Conservation (phyloP, 306 rosid species). For the Prunus mira region DNA sequence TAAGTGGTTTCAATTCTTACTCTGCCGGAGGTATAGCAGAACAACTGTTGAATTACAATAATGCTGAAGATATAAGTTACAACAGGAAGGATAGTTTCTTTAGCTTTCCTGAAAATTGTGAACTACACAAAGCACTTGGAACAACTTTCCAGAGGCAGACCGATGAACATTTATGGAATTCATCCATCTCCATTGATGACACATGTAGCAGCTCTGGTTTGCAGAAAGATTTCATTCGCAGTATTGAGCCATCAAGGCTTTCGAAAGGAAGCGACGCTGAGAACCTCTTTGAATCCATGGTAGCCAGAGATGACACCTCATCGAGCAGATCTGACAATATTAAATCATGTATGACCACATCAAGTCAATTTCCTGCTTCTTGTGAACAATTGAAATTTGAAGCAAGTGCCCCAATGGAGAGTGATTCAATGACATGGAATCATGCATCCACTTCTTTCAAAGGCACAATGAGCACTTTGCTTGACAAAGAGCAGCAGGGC, state of each 20-base stretch:
- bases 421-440: constrained; percentile 26
- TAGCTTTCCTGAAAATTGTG: constrained; percentile 47
- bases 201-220: constrained; percentile 36
- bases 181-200: constrained; percentile 32
- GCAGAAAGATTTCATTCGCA: constrained; percentile 28
- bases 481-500: constrained; percentile 28
- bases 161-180: constrained; percentile 24
- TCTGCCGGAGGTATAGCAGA: constrained; percentile 24
- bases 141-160: constrained; percentile 29
- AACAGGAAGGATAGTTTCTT: constrained; percentile 26
- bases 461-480: constrained; percentile 30
- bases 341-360: constrained; percentile 24
- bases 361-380: constrained; percentile 27
- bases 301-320: constrained; percentile 41
- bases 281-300: constrained; percentile 40
- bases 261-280: constrained; percentile 31
- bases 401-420: constrained; percentile 21
- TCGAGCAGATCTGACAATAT: constrained; percentile 34
- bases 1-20: constrained; percentile 25
- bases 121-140: constrained; percentile 61
- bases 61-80: constrained; percentile 14
- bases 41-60: constrained; percentile 31
- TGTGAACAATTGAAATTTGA: constrained; percentile 36
- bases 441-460: constrained; percentile 37
- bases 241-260: constrained; percentile 24